phyloP scores from a whole-genome alignment of 352 stramenopile species.

The Phytophthora palmivora region DNA sequence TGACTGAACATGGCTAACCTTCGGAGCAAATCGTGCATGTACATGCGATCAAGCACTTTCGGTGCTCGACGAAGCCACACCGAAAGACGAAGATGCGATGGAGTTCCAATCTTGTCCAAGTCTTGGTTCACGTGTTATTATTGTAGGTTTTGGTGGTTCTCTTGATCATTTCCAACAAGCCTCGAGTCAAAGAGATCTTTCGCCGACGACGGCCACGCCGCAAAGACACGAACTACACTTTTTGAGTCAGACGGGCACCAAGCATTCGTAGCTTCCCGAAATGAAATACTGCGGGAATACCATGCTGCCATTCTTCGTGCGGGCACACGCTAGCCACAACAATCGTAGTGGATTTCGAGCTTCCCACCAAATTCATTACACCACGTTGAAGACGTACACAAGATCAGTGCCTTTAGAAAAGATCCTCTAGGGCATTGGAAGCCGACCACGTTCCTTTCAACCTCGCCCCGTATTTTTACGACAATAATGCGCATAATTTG shows the following conservation, averaged over 20 bases:
- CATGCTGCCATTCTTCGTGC: constrained; percentile 4
- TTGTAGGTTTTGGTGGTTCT: no score
- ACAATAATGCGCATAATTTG: no score
- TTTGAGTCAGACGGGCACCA: background rate
- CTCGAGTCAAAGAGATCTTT: background rate
- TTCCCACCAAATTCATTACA: background rate
- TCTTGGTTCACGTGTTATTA: no score
- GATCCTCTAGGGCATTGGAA: no score
- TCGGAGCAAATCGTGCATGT: constrained; percentile 6
- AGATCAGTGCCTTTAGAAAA: no score
- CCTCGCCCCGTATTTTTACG: no score
- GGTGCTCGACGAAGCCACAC: constrained; percentile 12
- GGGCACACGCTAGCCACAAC: no score
- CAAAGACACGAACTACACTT: background rate
- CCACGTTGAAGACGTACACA: no score
- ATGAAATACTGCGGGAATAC: constrained; percentile 22
- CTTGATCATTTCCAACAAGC: no score
- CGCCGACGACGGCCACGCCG: background rate
- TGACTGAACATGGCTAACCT: background rate
- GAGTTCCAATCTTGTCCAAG: background rate
- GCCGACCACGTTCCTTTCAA: background rate
- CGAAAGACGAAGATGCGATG: constrained; percentile 7
- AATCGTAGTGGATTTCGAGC: background rate
- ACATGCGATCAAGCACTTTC: constrained; percentile 9
- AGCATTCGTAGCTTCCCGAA: background rate